phyloP scores from a whole-genome alignment of 768 basidiomycete genomes.

The Podaxis carcinomalis region DNA sequence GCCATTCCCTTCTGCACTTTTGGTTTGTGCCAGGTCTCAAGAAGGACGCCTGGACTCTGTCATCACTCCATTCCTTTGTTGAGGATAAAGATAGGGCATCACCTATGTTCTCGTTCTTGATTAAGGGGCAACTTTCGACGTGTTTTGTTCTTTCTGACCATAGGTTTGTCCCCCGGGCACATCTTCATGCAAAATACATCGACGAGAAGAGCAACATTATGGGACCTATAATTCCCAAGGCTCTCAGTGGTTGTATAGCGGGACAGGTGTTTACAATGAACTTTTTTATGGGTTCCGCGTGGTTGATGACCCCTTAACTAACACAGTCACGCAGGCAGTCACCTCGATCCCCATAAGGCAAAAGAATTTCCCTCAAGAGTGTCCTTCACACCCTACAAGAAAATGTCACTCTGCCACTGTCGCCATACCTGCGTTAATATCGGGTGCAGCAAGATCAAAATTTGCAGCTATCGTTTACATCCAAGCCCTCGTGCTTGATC shows the following conservation, averaged over 20 bases:
- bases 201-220: constrained; percentile 59
- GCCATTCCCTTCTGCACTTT: background rate
- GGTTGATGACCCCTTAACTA: no score
- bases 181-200: constrained; percentile 53
- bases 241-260: constrained; percentile 84
- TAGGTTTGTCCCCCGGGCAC: constrained; percentile 39
- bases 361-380: constrained; percentile 88
- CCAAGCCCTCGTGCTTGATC: constrained; percentile 14
- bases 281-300: no score
- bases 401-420: constrained; percentile 78
- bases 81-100: constrained; percentile 84
- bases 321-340: constrained; percentile 42
- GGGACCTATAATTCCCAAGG: constrained; percentile 84
- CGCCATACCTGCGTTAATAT: constrained; percentile 75
- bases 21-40: background rate
- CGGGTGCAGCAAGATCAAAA: constrained; percentile 45
- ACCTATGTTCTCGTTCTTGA: constrained; percentile 68
- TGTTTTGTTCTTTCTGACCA: constrained; percentile 23
- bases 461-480: background rate
- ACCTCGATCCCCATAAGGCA: constrained; percentile 52
- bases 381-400: constrained; percentile 86
- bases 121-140: constrained; percentile 84
- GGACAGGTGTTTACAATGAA: constrained; percentile 39
- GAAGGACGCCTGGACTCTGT: constrained; percentile 21
- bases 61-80: constrained; percentile 77